Conservation (phyloP, 2,329 filamentous ascomycete species). For the Penicillium sp. region DNA sequence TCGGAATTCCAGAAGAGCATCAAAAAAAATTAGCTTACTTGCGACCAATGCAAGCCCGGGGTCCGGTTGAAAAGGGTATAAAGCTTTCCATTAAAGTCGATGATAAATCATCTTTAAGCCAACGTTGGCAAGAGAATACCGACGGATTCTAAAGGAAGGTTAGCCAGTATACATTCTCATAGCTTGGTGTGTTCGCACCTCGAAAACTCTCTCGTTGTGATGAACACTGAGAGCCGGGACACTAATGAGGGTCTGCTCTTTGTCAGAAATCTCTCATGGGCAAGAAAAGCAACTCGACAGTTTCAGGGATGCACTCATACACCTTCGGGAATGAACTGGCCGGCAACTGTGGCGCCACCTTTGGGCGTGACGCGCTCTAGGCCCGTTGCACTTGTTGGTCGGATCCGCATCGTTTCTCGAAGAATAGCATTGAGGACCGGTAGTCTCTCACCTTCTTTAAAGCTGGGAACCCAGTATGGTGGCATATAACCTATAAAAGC, state of each 20-base stretch:
- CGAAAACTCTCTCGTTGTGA: neutral
- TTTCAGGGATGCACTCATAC: neutral
- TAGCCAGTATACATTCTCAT: neutral
- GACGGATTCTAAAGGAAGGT: neutral
- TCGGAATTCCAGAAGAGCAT: neutral
- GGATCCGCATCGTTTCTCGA: slow-evolving; percentile 9
- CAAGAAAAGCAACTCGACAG: neutral
- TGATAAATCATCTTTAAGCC: neutral
- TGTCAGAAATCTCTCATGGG: too few relatives aligned
- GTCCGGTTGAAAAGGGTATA: slow-evolving; percentile 6
- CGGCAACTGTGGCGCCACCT: slow-evolving; percentile 1
- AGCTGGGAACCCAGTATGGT: slow-evolving; percentile 3
- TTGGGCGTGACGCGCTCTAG: slow-evolving; percentile 6
- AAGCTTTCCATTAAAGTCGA: neutral
- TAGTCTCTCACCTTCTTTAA: slow-evolving; percentile 1
- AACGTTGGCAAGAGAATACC: neutral
- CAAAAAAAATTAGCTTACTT: neutral
- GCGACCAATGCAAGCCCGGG: slow-evolving; percentile 7
- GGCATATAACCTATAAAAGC: neutral
- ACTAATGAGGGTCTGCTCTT: slow-evolving; percentile 4
- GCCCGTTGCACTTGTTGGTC: slow-evolving; percentile 8
- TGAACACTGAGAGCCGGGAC: slow-evolving; percentile 5
- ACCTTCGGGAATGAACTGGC: slow-evolving; percentile 3
- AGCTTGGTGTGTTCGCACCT: neutral
- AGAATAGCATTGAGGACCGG: slow-evolving; percentile 9